Evolutionary conservation across 78 protist genomes (phyloP), one percentile per base, ranked within the genome.

Genomic region (Ministeria vibrans): DNA sequence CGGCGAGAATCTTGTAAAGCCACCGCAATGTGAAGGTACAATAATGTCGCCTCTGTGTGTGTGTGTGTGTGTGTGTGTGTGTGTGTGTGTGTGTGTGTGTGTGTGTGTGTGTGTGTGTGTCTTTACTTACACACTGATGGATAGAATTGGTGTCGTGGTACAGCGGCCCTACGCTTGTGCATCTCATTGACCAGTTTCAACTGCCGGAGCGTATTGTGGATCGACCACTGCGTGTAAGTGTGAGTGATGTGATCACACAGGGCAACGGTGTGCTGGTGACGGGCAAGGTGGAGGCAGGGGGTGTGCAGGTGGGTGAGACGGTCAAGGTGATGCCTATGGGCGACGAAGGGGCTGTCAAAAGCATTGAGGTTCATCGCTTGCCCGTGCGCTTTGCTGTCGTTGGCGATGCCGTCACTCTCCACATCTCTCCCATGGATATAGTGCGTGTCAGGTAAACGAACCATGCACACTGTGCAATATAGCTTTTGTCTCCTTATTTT

Each of bases 251-350:
- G 25, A 92, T 87, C 84, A n/a, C n/a, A n/a, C 70, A 78, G 43
- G 27, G 41, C 30, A 74, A 78, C 62, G 75, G 79, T 0, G 84
- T 86, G 23, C 5, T 82, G 0, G 91, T 90, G 13, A 87, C 78
- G 27, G 94, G 95, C 28, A 80, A 83, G 27, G 77, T 93, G 30
- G 94, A 90, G 43, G 74, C 92, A 25, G 97, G 97, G 55, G 3
- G 41, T 7, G 20, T 91, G 2, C 88, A 87, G 4, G 72, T 55
- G 6, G 92, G 87, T 42, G 90, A 87, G 41, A 53, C 45, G 41
- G 62, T 91, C 39, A 25, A 73, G 53, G 73, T 86, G 9, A 23
- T 81, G 61, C 95, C 95, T 0, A 74, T 59, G 22, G 59, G 63
- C 49, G 88, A 81, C 30, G 32, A 83, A 15, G 82, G 81, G 25